Percentiles rank a stretch among this genome's conserved stretches.
Conservation (phyloP, 495 filamentous ascomycete species). For the Wilcoxina mikolae region DNA sequence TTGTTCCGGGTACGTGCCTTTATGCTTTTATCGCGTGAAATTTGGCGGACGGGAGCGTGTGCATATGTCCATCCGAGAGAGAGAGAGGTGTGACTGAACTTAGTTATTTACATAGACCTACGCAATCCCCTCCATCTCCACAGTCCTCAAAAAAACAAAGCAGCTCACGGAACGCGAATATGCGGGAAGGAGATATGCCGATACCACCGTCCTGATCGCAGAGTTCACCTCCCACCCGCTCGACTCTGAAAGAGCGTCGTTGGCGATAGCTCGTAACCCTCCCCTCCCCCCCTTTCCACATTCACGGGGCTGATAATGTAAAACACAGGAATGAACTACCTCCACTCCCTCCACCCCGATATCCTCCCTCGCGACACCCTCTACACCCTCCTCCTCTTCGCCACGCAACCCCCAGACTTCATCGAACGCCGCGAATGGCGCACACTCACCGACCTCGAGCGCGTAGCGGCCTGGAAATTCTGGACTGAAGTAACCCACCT, state of each 20-base stretch:
- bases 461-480: constrained; percentile 31
- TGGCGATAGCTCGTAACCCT: constrained; percentile 34
- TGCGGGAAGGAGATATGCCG: constrained; percentile 44
- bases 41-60: neutral
- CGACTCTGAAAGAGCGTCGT: constrained; percentile 35
- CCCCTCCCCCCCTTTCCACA: neutral
- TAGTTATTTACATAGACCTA: too few relatives aligned
- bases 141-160: constrained; percentile 40
- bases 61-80: too few relatives aligned
- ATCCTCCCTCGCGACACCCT: constrained; percentile 32
- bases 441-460: constrained; percentile 29
- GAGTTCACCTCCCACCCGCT: constrained; percentile 39
- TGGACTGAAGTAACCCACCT: too few relatives aligned
- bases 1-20: constrained; percentile 39
- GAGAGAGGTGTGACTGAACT: too few relatives aligned
- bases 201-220: constrained; percentile 43
- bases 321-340: constrained; percentile 39
- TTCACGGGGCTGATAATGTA: neutral
- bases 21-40: neutral
- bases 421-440: constrained; percentile 35
- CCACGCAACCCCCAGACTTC: constrained; percentile 32
- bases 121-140: constrained; percentile 46
- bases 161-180: constrained; percentile 39
- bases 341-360: constrained; percentile 42
- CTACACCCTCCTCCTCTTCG: constrained; percentile 34